A percentile compares a stretch with the other conserved stretches of the same genome.
phyloP scores from a whole-genome alignment of 768 basidiomycete genomes.

The Boletus reticulatus region DNA sequence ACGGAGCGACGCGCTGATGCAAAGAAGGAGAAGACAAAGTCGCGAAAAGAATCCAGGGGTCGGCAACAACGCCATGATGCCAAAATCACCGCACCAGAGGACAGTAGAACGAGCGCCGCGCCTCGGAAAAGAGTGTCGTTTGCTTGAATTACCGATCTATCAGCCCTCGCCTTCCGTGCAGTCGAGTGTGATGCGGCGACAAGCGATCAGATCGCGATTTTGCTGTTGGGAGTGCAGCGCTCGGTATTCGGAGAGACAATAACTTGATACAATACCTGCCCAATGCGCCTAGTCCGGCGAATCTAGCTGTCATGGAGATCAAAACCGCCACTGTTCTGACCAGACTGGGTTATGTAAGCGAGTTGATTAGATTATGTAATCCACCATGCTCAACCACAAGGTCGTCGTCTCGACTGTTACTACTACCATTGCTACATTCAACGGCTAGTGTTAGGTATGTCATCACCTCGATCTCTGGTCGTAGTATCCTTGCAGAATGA shows the following conservation, averaged over 20 bases:
- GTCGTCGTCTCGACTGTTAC: too few relatives aligned
- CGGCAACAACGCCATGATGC: constrained; percentile 11
- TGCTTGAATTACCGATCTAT: constrained; percentile 22
- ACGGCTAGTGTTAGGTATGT: constrained; percentile 3
- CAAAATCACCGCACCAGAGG: constrained; percentile 11
- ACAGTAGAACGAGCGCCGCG: constrained; percentile 1
- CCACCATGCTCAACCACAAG: too few relatives aligned
- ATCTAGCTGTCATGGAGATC: constrained; percentile 18
- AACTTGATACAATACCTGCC: constrained; percentile 3
- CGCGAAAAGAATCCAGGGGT: constrained; percentile 23
- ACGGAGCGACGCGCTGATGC: constrained; percentile 34
- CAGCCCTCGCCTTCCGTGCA: constrained; percentile 18
- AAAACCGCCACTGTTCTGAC: constrained; percentile 10
- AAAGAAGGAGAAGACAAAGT: constrained; percentile 40
- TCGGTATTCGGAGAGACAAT: constrained; percentile 10
- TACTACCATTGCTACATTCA: too few relatives aligned
- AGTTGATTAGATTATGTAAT: too few relatives aligned
- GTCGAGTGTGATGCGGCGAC: constrained; percentile 4
- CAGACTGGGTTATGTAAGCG: background rate
- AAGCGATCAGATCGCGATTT: constrained; percentile 28
- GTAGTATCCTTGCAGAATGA: background rate
- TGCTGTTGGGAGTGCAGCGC: background rate
- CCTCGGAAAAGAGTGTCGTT: constrained; percentile 36
- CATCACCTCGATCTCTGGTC: background rate
- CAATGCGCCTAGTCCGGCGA: constrained; percentile 18